Evolutionary conservation across 352 stramenopile genomes (phyloP), one percentile per base, ranked within the genome.

Genomic region (Sclerospora graminicola): DNA sequence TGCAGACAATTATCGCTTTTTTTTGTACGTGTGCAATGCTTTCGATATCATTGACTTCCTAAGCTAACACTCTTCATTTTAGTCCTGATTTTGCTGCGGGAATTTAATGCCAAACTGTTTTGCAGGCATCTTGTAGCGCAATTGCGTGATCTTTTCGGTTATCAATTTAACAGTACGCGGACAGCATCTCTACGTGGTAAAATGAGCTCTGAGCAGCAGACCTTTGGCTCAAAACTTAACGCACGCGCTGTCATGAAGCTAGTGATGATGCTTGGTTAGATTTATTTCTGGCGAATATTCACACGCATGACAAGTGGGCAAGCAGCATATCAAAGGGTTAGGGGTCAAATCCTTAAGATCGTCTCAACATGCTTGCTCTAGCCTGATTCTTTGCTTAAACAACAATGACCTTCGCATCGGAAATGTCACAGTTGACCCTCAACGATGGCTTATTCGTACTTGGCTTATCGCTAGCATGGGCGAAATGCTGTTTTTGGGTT

Each of bases 71-170:
- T 49, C 45, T 21, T 54, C 30, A 41, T 32, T 39, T 10, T 18
- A 48, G 38, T 37, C 30, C 47, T 54, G 47, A 11, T 45, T 54
- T 54, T 54, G 47, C 40, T 32, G 48, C 39, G 20, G 30, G 6
- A 48, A 30, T 28, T 47, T 15, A 32, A 24, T 32, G 38, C 36
- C 21, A 47, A 33, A 51, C 34, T 34, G 41, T 48, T 14, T 20
- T 42, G 20, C 9, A 40, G 9, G 16, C 8, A 3, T 26, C 21
- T 26, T 26, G 21, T 26, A n/a, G n/a, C n/a, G n/a, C n/a, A n/a
- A 6, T 26, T 26, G 3, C 6, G 21, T 26, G 4, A 6, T 7
- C 21, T 3, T 26, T 26, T 26, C 21, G 21, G n/a, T n/a, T n/a
- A n/a, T n/a, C n/a, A n/a, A n/a, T n/a, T n/a, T n/a, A n/a, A n/a